Evolutionary conservation across 2,329 filamentous ascomycete species (phyloP).

Genomic region (Metarhizium humberi): DNA sequence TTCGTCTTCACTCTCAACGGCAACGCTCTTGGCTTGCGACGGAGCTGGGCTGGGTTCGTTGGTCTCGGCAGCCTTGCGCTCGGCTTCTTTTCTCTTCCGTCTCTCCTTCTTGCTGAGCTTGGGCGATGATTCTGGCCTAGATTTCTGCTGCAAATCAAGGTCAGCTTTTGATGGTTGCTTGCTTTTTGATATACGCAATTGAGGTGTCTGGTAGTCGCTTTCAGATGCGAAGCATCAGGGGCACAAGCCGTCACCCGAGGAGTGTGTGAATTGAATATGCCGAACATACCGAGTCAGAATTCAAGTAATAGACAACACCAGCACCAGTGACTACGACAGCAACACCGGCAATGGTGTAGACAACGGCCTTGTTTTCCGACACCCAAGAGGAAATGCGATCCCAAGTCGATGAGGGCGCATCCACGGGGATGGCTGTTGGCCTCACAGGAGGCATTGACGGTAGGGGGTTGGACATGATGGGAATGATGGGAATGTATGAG

Average conservation of each 20-base stretch:
- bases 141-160: slow-evolving; percentile 24
- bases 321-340: slow-evolving; percentile 86
- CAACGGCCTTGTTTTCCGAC: slow-evolving; percentile 87
- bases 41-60: slow-evolving; percentile 25
- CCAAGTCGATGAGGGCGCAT: slow-evolving; percentile 65
- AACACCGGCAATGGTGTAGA: slow-evolving; percentile 93
- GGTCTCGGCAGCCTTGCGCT: slow-evolving; percentile 44
- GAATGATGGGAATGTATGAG: slow-evolving; percentile 19
- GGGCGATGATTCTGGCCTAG: slow-evolving; percentile 39
- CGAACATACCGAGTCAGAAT: slow-evolving; percentile 41
- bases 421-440: slow-evolving; percentile 37
- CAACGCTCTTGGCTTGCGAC: slow-evolving; percentile 38
- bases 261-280: not conserved
- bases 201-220: not conserved
- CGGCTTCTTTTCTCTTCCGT: slow-evolving; percentile 75
- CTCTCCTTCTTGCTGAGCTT: slow-evolving; percentile 86
- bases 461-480: slow-evolving; percentile 35
- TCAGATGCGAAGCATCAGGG: not conserved
- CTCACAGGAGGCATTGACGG: slow-evolving; percentile 38
- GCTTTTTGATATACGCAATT: not conserved
- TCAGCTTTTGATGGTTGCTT: not conserved
- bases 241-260: not conserved
- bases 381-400: slow-evolving; percentile 87
- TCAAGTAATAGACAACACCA: slow-evolving; percentile 88
- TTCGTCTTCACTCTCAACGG: slow-evolving; percentile 53